Evolutionary conservation across 257 asterid genomes (phyloP), one percentile per base, ranked within the genome.

Genomic region (Striga asiatica): DNA sequence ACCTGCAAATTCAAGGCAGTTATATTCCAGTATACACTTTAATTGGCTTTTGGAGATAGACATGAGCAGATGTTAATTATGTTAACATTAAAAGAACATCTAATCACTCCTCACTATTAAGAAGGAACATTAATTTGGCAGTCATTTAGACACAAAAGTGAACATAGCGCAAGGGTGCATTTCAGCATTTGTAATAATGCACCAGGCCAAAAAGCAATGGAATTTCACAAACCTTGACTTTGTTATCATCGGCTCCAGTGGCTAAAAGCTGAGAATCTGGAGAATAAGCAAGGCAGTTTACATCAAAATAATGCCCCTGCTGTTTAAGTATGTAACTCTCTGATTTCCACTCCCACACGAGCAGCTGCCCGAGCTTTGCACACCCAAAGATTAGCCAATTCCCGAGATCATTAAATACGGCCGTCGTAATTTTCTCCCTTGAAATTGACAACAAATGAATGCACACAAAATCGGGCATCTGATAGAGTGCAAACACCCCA

Each of bases 301-400:
- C 97, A 76, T 92, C 98, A 69, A 84, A 92, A 75, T 92, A 92
- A 74, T 92, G 98, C n/a, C 98, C 98, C 73, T 92, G 98, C 66
- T 92, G 98, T 83, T 88, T 92, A 66, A 92, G 57, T 74, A 87
- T 79, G 73, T 88, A 82, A 72, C 84, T 92, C 79, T 92, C 98
- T 1, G 96, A 87, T 67, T 92, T 88, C 97, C 97, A 92, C 79
- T 87, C 98, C 98, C 98, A 88, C 48, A 92, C 98, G 42, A 88
- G 94, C 81, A 92, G 72, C 81, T 92, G 98, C 64, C 98, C 97
- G 54, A 92, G 93, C 86, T 74, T 82, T 4, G 95, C 95, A 63
- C 97, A 87, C 47, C 98, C 98, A 42, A 92, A 84, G 0, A 89
- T 82, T 58, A 92, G 71, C 98, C 98, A 92, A 61, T 92, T 88